Evolutionary conservation across 148 eudicot genomes (phyloP).

Genomic region (Vaccinium corymbosum): DNA sequence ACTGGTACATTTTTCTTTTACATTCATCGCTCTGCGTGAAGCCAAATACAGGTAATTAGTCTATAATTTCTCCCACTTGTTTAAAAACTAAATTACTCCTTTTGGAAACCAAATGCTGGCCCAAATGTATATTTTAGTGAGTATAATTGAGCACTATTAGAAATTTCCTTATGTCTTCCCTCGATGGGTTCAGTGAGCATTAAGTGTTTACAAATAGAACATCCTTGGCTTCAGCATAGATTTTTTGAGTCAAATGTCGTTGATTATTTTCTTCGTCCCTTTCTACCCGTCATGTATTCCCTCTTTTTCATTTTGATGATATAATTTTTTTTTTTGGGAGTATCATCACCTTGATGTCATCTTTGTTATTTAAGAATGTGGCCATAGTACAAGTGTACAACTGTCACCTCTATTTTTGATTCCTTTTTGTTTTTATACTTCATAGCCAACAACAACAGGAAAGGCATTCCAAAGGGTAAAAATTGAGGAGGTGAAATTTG

Average conservation of each 20-base stretch:
- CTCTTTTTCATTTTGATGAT: not conserved
- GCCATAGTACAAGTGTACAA: not conserved
- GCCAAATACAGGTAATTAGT: not conserved
- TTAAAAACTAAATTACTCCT: not conserved
- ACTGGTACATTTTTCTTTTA: not conserved
- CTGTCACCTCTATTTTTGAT: not conserved
- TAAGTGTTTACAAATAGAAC: not conserved
- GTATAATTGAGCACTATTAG: not conserved
- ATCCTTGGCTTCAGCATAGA: slow-evolving; percentile 5
- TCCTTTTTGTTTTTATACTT: slow-evolving; percentile 9
- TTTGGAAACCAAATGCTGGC: not conserved
- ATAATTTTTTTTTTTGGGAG: not conserved
- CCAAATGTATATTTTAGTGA: not conserved
- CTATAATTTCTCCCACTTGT: not conserved
- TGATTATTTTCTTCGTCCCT: not conserved
- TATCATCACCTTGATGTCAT: slow-evolving; percentile 1
- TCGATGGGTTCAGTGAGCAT: not conserved
- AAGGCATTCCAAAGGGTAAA: slow-evolving; percentile 92
- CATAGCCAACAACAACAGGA: slow-evolving; percentile 59
- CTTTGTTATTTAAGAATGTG: not conserved
- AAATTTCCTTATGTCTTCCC: not conserved
- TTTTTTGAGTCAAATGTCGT: not conserved
- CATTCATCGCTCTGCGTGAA: not conserved
- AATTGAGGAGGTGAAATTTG: slow-evolving; percentile 67
- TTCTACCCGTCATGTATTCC: not conserved